Evolutionary conservation across 179 eudicot genomes (phyloP), one percentile per base, ranked within the genome.

Genomic region (Vitellaria paradoxa): DNA sequence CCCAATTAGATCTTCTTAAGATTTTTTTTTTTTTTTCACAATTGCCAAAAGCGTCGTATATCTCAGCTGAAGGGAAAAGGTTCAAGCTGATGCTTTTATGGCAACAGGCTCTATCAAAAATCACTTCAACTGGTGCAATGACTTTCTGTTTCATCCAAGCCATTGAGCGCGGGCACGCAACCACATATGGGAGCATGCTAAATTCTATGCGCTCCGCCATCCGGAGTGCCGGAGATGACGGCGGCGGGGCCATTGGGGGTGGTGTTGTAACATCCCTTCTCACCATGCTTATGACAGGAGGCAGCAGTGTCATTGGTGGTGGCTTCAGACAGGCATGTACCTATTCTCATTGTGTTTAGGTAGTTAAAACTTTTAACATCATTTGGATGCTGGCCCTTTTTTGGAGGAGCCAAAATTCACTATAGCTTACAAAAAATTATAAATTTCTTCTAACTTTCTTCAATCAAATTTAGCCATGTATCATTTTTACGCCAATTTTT

Each of bases 41-140:
- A 65, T 75, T 75, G 50, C 13, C 23, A 20, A 45, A 70, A 26
- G 23, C 47, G 46, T 60, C 20, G 3, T 42, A 17, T 30, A 18
- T 26, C 24, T 78, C 42, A 12, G 63, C 26, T 15, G 14, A 73
- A 50, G 14, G 57, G 72, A 66, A 63, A 65, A 72, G 4, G 52
- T 73, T 71, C 74, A 8, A 72, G 18, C 60, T 73, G 17, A 23
- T 72, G 46, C 14, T 68, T 74, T 75, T 74, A 49, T 80, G 72
- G 78, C 79, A 52, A 75, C 89, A 96, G 99, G 97, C 98, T 74
- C 82, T 93, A 42, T 96, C 99, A 49, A 87, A 90, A 79, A 77
- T 89, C 78, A 91, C 99, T 24, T 90, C 98, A 76, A 96, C 98
- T 6, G 99, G 99, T 78, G 97, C 97, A 49, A 96, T 96, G 99